Evolutionary conservation across 306 rosid species (phyloP), one percentile per base, ranked within the genome.

Genomic region (Aeschynomene evenia): DNA sequence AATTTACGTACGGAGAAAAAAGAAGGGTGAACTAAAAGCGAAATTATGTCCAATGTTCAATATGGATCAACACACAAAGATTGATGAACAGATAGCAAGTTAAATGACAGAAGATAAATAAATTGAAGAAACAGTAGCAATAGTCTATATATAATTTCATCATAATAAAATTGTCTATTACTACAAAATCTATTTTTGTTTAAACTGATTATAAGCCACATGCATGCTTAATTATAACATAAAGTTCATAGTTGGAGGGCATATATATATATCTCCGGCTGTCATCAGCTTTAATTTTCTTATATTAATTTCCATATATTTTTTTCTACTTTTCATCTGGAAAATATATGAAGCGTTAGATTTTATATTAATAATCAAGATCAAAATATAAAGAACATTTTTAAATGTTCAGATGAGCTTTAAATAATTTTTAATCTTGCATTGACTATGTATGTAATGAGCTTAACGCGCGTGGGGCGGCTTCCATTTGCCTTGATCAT

Each of bases 401-500:
- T n/a, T n/a, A n/a, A n/a, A n/a, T n/a, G n/a, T n/a, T n/a, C n/a
- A n/a, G n/a, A n/a, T n/a, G n/a, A n/a, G n/a, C n/a, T n/a, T n/a
- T n/a, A n/a, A n/a, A n/a, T n/a, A n/a, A n/a, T n/a, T n/a, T n/a
- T n/a, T n/a, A n/a, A n/a, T n/a, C n/a, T n/a, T n/a, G n/a, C n/a
- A n/a, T n/a, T n/a, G n/a, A n/a, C n/a, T n/a, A n/a, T n/a, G n/a
- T n/a, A n/a, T n/a, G n/a, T n/a, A n/a, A n/a, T n/a, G n/a, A n/a
- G n/a, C n/a, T n/a, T n/a, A n/a, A n/a, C n/a, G n/a, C n/a, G 58
- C 70, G 24, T 66, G 82, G 6, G 82, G 34, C 43, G 82, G 34
- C 43, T 72, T 78, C 43, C 74, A 72, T 78, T 78, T 78, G 8
- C 82, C 82, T 66, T 78, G 78, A 78, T 78, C 82, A 65, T 78